Base-by-base conservation (phyloP, 257 asterid genomes). In the Solanum arcanum region DNA sequence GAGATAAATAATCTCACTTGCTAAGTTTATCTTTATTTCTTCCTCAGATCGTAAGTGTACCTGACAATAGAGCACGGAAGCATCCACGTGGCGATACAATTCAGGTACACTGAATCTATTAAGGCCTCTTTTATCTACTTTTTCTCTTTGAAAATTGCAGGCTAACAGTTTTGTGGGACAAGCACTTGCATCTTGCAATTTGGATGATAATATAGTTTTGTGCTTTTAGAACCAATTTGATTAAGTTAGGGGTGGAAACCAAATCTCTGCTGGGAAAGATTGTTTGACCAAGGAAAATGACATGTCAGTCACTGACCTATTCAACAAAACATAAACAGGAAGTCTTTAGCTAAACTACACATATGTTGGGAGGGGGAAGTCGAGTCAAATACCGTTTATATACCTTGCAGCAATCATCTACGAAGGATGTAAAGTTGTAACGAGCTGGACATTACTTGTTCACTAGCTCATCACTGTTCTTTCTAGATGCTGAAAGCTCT, bases 11-110 rank as follows among this genome's bases (percentile, higher is more conserved):
- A 47, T 80, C 42, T 80, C 42, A 47, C 29, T 80, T 80, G 84
- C 42, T 80, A 15, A 46, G 42, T 18, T 80, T 80, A 80, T 47
- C 85, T 80, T 46, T 11, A 41, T 77, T 44, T 46, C 44, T 80
- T 80, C 29, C 78, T 86, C 90, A 95, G 99, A 89, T 95, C 87
- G 98, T 95, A 72, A 96, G 91, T 91, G 95, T 96, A 86, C 98
- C 97, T 87, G 98, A 96, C 90, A 91, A 89, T 91, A 94, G 98
- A 90, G 92, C 90, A 35, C 92, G 93, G 59, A 95, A 88, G 90
- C 93, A 89, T 88, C 90, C 92, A 60, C 96, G 88, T 7, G 91
- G 94, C 33, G 97, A 96, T 42, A 91, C 69, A 91, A 90, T 95
- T 92, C 98, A 96, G 98, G 99, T 96, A 91, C 83, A 18, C 69